phyloP scores from a whole-genome alignment of 2,329 filamentous ascomycete species.

The Thelonectria rubi region DNA sequence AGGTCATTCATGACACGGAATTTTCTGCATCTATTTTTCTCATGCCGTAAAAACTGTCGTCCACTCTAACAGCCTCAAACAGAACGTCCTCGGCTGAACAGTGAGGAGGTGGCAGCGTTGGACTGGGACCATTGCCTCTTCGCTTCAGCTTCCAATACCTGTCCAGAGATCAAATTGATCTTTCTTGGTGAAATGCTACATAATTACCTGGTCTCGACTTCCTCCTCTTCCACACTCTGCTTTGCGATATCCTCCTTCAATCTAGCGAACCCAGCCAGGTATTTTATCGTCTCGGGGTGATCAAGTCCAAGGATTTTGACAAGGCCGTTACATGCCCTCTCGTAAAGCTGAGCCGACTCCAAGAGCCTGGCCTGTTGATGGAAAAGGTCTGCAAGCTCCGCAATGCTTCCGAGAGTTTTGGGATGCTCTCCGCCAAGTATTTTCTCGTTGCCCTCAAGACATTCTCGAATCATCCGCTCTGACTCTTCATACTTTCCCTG shows the following conservation, averaged over 20 bases:
- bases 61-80: no score
- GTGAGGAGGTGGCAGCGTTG: no score
- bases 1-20: no score
- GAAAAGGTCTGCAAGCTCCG: not conserved
- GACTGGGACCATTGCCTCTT: no score
- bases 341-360: not conserved
- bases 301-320: not conserved
- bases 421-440: not conserved
- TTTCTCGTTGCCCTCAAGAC: not conserved
- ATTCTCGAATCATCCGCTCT: slow-evolving; percentile 2
- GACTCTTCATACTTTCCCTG: slow-evolving; percentile 5
- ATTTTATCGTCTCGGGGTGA: not conserved
- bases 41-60: no score
- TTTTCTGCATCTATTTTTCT: no score
- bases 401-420: not conserved
- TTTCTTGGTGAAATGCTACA: no score
- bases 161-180: no score
- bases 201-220: no score
- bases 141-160: no score
- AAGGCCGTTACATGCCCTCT: not conserved
- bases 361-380: not conserved
- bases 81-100: no score
- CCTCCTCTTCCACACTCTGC: no score
- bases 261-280: not conserved
- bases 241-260: not conserved